phyloP scores from a whole-genome alignment of 139 green algal species.

The Coelastrella sp. region DNA sequence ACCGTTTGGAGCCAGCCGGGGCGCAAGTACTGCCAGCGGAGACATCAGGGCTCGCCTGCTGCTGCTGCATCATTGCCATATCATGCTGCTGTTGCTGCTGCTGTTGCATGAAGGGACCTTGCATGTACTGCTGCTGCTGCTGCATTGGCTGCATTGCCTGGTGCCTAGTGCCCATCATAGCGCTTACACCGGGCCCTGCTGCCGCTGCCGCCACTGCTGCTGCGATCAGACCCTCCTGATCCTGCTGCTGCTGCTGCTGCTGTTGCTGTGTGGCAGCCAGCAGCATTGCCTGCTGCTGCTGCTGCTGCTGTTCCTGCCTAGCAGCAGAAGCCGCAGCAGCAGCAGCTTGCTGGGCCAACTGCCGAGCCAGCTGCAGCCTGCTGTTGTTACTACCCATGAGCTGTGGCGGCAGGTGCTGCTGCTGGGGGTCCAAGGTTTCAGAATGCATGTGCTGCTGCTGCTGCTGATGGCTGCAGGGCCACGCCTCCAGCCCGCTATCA shows the following conservation, averaged over 20 bases:
- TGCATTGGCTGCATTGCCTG: neutral
- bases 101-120: neutral
- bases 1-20: neutral
- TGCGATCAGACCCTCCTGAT: neutral
- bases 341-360: neutral
- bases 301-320: neutral
- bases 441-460: conserved; percentile 2
- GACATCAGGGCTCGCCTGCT: conserved; percentile 4
- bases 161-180: neutral
- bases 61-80: neutral
- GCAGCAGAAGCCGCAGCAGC: neutral
- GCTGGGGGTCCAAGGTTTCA: neutral
- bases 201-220: neutral
- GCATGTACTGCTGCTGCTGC: neutral
- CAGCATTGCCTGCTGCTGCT: neutral
- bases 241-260: neutral
- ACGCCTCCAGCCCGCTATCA: neutral
- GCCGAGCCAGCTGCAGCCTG: neutral
- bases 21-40: conserved; percentile 31
- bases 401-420: neutral
- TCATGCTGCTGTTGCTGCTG: conserved; percentile 11
- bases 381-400: neutral
- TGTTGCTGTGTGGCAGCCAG: neutral
- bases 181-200: neutral
- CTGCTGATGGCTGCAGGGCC: conserved; percentile 1